Evolutionary conservation across 2,329 filamentous ascomycete species (phyloP).

Genomic region (Phoma herbarum): DNA sequence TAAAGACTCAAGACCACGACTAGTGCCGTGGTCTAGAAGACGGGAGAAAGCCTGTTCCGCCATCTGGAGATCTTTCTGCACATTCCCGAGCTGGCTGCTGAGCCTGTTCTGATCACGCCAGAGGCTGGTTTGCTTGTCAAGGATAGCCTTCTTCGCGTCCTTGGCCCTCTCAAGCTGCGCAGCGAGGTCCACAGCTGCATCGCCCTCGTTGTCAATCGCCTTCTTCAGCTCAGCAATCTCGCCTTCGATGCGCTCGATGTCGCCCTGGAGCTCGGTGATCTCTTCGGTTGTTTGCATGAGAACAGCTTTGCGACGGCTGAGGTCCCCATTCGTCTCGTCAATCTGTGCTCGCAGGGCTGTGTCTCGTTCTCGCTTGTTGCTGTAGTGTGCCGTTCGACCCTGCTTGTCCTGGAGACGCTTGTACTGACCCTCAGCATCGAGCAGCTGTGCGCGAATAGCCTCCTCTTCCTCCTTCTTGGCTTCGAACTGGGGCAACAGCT

Average conservation of each 20-base stretch:
- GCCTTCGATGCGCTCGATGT: conserved; percentile 75
- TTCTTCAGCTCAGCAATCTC: conserved; percentile 76
- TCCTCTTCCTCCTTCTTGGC: conserved; percentile 77
- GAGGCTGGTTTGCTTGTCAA: conserved; percentile 86
- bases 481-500: conserved; percentile 80
- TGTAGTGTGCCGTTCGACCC: conserved; percentile 85
- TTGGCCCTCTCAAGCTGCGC: conserved; percentile 80
- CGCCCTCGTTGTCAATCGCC: conserved; percentile 80
- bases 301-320: conserved; percentile 84
- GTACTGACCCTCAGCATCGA: conserved; percentile 76
- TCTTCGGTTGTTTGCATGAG: conserved; percentile 86
- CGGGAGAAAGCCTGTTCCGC: conserved; percentile 81
- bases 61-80: conserved; percentile 77
- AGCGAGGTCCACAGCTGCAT: conserved; percentile 74
- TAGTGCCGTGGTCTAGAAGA: conserved; percentile 89
- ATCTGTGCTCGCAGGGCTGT: conserved; percentile 83
- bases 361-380: conserved; percentile 87
- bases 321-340: conserved; percentile 76
- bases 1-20: conserved; percentile 85
- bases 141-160: conserved; percentile 78
- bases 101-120: conserved; percentile 91
- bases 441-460: conserved; percentile 74
- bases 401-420: conserved; percentile 91
- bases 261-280: conserved; percentile 72
- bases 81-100: conserved; percentile 77